Conservation (phyloP, 2,329 filamentous ascomycete species). For the Zymoseptoria pseudotritici region DNA sequence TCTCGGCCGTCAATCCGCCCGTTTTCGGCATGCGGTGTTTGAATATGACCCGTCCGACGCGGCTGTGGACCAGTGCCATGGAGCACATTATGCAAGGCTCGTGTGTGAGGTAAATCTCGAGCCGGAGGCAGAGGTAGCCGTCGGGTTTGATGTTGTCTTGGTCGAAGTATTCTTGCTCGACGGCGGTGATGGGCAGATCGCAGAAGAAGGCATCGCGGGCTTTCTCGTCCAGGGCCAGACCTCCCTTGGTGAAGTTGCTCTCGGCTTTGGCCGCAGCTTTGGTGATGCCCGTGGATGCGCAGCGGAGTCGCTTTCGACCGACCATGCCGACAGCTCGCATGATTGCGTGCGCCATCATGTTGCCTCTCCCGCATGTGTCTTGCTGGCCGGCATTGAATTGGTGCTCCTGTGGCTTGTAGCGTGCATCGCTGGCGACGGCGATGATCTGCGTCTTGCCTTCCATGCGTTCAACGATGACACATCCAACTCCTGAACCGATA, state of each 20-base stretch:
- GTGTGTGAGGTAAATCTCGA: constrained; percentile 90
- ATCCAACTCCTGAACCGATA: constrained; percentile 63
- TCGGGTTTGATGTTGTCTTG: constrained; percentile 61
- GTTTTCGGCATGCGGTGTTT: constrained; percentile 69
- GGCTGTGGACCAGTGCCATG: constrained; percentile 91
- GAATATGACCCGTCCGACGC: constrained; percentile 82
- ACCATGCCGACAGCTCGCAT: constrained; percentile 79
- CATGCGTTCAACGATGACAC: constrained; percentile 62
- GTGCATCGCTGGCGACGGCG: constrained; percentile 68
- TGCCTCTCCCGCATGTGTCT: constrained; percentile 45
- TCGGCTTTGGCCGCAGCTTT: constrained; percentile 26
- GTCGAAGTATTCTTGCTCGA: constrained; percentile 57
- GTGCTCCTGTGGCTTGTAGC: constrained; percentile 47
- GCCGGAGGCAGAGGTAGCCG: constrained; percentile 86
- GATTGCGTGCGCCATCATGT: constrained; percentile 70
- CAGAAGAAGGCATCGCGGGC: constrained; percentile 52
- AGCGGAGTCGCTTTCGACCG: constrained; percentile 47
- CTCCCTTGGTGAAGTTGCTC: constrained; percentile 25
- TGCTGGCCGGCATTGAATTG: constrained; percentile 11
- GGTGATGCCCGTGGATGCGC: constrained; percentile 24
- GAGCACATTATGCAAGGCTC: constrained; percentile 96
- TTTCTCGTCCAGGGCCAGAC: constrained; percentile 27
- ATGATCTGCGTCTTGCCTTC: constrained; percentile 50
- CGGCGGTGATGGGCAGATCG: constrained; percentile 59
- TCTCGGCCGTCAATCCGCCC: constrained; percentile 74